A percentile compares a stretch with the other conserved stretches of the same genome.
Evolutionary conservation across 2,329 filamentous ascomycete species (phyloP).

Genomic region (Ophiobolus disseminans): DNA sequence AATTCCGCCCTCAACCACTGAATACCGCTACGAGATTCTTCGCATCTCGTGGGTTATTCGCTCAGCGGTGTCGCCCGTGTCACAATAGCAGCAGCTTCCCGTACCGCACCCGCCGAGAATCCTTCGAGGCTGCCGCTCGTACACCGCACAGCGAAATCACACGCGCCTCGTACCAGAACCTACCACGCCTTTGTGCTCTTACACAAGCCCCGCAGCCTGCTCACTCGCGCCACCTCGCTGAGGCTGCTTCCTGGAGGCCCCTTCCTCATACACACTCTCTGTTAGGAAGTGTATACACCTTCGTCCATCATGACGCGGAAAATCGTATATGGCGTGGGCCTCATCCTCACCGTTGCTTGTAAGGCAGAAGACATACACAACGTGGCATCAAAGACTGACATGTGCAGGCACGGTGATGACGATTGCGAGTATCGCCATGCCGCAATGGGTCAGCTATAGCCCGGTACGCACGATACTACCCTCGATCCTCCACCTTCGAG

Average conservation of each 20-base stretch:
- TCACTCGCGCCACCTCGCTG: constrained; percentile 9
- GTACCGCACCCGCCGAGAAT: constrained; percentile 4
- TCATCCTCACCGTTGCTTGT: constrained; percentile 56
- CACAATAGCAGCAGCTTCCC: constrained; percentile 3
- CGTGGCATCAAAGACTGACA: constrained; percentile 16
- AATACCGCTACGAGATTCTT: background rate
- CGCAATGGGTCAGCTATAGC: constrained; percentile 74
- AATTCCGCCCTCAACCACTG: background rate
- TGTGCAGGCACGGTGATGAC: constrained; percentile 72
- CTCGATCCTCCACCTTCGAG: background rate
- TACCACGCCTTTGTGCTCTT: constrained; percentile 3
- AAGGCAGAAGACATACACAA: constrained; percentile 15
- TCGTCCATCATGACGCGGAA: constrained; percentile 54
- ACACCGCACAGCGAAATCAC: constrained; percentile 2
- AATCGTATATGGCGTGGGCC: constrained; percentile 57
- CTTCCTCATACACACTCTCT: background rate
- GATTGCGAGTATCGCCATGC: constrained; percentile 70
- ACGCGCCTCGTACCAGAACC: no score
- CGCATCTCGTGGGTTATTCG: background rate
- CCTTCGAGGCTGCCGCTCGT: constrained; percentile 7
- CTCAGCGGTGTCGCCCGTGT: background rate
- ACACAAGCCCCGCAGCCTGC: constrained; percentile 10
- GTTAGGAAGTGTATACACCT: background rate
- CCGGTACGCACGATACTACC: constrained; percentile 30
- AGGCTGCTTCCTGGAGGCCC: background rate